Percentiles rank a stretch among this genome's conserved stretches.
Conservation (phyloP, 1,284 basidiomycete genomes). For the Ceratorhiza oryzae-sativae region DNA sequence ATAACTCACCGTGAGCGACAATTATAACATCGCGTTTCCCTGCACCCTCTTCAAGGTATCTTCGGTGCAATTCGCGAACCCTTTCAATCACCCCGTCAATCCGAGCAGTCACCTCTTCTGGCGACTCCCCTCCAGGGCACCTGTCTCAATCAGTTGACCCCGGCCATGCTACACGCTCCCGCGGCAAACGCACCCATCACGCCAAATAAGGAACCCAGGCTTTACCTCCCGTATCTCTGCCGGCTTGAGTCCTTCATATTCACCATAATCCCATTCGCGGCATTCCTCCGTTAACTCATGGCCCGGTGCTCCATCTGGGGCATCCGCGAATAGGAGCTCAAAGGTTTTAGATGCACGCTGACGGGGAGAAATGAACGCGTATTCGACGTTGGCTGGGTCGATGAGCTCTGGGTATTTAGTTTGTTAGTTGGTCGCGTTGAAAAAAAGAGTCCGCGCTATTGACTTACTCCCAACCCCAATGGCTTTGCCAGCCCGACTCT, state of each 20-base stretch:
- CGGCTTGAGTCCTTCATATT: conserved; percentile 55
- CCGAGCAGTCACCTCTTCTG: conserved; percentile 30
- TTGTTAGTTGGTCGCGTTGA: neutral
- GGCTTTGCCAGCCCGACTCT: conserved; percentile 52
- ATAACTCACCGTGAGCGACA: conserved; percentile 27
- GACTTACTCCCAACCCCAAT: conserved; percentile 47
- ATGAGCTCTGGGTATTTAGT: conserved; percentile 52
- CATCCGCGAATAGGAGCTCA: conserved; percentile 50
- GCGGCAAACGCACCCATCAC: conserved; percentile 48
- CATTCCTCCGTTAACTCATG: conserved; percentile 43
- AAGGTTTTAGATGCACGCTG: conserved; percentile 56
- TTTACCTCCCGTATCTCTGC: conserved; percentile 53
- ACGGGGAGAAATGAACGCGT: conserved; percentile 56
- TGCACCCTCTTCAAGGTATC: conserved; percentile 23
- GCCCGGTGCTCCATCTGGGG: neutral
- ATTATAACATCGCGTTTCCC: conserved; percentile 35
- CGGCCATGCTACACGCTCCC: neutral
- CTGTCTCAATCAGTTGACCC: neutral
- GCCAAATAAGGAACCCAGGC: conserved; percentile 55
- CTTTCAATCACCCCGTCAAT: conserved; percentile 27
- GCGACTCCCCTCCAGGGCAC: conserved; percentile 34
- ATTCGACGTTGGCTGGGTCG: conserved; percentile 53
- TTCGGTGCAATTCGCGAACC: conserved; percentile 27
- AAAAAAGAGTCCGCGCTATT: neutral
- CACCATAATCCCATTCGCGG: conserved; percentile 56